Percentiles rank a stretch among this genome's conserved stretches.
Evolutionary conservation across 108 stramenopile species (phyloP).

Genomic region (Nitzschia palea): DNA sequence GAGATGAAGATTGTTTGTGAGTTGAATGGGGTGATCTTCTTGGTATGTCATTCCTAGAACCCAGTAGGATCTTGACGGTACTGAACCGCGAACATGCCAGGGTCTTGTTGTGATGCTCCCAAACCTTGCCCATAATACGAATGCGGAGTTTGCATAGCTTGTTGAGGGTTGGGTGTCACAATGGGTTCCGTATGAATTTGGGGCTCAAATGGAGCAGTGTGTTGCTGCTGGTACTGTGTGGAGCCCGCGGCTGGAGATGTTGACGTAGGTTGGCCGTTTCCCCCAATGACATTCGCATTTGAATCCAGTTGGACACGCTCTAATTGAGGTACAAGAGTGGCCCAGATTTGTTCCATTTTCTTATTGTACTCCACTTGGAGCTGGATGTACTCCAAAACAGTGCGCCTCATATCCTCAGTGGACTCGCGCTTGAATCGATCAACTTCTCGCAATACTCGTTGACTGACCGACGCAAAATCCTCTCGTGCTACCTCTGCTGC

Average conservation of each 20-base stretch:
- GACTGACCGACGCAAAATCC: slow-evolving; percentile 84
- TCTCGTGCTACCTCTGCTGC: slow-evolving; percentile 72
- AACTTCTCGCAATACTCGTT: slow-evolving; percentile 93
- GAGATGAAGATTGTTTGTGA: too few species aligned
- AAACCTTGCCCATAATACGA: slow-evolving; percentile 3
- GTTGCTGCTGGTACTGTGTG: slow-evolving; percentile 10
- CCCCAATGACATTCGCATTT: slow-evolving; percentile 30
- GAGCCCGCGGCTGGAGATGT: background rate
- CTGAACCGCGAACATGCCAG: slow-evolving; percentile 40
- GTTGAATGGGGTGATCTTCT: too few species aligned
- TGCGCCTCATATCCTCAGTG: slow-evolving; percentile 92
- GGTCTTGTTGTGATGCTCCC: slow-evolving; percentile 10
- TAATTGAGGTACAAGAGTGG: slow-evolving; percentile 82
- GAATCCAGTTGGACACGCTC: slow-evolving; percentile 66
- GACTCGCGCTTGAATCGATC: slow-evolving; percentile 96
- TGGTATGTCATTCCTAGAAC: too few species aligned
- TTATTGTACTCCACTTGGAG: slow-evolving; percentile 94
- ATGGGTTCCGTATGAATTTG: slow-evolving; percentile 22
- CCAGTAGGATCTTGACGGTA: slow-evolving; percentile 31
- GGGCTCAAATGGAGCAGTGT: background rate
- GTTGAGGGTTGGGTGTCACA: slow-evolving; percentile 30
- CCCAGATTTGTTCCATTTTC: slow-evolving; percentile 93
- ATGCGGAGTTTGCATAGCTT: slow-evolving; percentile 22
- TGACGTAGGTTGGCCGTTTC: background rate
- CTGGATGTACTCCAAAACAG: slow-evolving; percentile 90